phyloP scores from a whole-genome alignment of 2,329 filamentous ascomycete genomes.

The Sporothrix humicola region DNA sequence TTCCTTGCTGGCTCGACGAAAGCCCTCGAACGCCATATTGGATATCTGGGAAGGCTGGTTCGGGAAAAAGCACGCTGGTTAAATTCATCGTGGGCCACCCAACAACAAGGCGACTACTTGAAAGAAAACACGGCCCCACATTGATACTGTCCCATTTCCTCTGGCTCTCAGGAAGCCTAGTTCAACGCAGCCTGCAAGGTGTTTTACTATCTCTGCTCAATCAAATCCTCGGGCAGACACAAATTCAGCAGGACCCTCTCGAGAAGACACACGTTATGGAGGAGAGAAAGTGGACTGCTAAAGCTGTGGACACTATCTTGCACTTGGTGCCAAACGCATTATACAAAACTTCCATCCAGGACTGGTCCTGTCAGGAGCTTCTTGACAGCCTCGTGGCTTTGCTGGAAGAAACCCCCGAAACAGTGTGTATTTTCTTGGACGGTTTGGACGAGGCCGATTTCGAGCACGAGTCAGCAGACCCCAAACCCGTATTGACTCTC shows the following conservation, averaged over 20 bases:
- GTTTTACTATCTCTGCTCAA: slow-evolving; percentile 1
- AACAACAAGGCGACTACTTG: background rate
- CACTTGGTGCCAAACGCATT: background rate
- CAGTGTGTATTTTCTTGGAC: slow-evolving; percentile 15
- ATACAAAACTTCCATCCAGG: background rate
- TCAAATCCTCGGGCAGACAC: background rate
- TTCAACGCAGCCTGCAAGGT: slow-evolving; percentile 9
- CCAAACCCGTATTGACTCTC: background rate
- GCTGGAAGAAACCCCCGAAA: background rate
- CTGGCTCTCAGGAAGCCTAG: slow-evolving; percentile 17
- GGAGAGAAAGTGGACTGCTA: background rate
- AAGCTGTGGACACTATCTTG: background rate
- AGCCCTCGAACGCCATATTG: background rate
- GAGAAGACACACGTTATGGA: too few species aligned
- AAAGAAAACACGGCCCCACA: background rate
- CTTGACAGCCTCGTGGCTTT: background rate
- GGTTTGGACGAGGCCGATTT: slow-evolving; percentile 16
- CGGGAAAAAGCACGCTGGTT: slow-evolving; percentile 21
- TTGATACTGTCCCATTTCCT: slow-evolving; percentile 16
- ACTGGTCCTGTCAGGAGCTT: slow-evolving; percentile 21
- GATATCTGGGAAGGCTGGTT: slow-evolving; percentile 14
- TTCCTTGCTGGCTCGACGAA: slow-evolving; percentile 15
- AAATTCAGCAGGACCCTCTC: background rate
- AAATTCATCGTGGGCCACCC: background rate
- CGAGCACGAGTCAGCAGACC: background rate